Evolutionary conservation across 352 stramenopile genomes (phyloP).

Genomic region (Globisporangium nagaii): DNA sequence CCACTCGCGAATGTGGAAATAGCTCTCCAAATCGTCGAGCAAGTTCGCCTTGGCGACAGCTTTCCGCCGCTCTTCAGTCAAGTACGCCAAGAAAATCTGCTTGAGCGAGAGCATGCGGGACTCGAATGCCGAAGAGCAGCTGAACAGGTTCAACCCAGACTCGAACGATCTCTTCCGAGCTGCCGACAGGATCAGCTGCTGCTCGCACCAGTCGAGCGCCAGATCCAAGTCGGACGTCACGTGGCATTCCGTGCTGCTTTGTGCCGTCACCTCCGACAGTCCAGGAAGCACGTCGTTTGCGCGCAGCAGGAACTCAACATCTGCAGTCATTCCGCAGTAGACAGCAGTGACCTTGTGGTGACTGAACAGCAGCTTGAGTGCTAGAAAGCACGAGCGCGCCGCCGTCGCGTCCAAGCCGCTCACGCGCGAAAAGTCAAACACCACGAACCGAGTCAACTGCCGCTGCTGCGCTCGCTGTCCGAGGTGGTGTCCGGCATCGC

Average conservation of each 20-base stretch:
- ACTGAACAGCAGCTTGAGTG: slow-evolving; percentile 56
- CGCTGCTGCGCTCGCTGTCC: neutral
- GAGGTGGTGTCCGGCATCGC: neutral
- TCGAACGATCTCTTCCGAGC: slow-evolving; percentile 32
- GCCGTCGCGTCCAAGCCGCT: slow-evolving; percentile 77
- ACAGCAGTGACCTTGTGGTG: slow-evolving; percentile 41
- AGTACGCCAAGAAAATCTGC: slow-evolving; percentile 42
- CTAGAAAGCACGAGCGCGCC: slow-evolving; percentile 61
- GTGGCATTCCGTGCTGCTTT: slow-evolving; percentile 19
- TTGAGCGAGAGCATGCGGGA: slow-evolving; percentile 27
- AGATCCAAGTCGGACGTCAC: slow-evolving; percentile 45
- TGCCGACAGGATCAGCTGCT: slow-evolving; percentile 44
- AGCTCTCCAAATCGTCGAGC: slow-evolving; percentile 27
- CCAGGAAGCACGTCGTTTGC: slow-evolving; percentile 54
- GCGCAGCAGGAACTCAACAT: slow-evolving; percentile 49
- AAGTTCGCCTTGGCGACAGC: slow-evolving; percentile 7
- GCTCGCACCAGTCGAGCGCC: slow-evolving; percentile 59
- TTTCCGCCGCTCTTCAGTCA: slow-evolving; percentile 16
- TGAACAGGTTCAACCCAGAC: slow-evolving; percentile 19
- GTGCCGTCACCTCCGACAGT: too few relatives aligned
- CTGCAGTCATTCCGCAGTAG: slow-evolving; percentile 56
- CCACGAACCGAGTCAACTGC: slow-evolving; percentile 47
- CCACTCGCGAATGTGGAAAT: slow-evolving; percentile 35
- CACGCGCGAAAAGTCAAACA: slow-evolving; percentile 77
- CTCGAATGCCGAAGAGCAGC: slow-evolving; percentile 16